phyloP scores from a whole-genome alignment of 179 eudicot genomes.

The Vitellaria paradoxa region DNA sequence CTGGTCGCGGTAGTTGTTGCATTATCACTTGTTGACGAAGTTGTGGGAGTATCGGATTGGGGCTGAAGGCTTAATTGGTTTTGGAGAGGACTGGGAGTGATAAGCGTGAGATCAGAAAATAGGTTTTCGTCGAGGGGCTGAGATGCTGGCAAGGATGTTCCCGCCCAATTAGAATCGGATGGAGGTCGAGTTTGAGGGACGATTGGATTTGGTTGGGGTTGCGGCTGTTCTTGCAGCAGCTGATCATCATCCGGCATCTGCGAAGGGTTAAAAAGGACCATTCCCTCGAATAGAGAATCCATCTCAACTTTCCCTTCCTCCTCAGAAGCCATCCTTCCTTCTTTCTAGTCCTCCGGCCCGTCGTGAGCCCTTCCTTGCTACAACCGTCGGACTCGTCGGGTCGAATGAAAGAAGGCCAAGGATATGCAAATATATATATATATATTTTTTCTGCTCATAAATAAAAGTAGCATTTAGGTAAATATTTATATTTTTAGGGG shows the following conservation, averaged over 20 bases:
- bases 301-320: constrained; percentile 40
- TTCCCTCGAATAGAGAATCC: constrained; percentile 78
- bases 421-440: no score
- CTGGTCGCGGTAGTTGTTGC: constrained; percentile 22
- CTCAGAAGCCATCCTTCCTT: constrained; percentile 22
- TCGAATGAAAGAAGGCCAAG: no score
- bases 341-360: no score
- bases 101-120: constrained; percentile 69
- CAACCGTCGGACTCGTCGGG: no score
- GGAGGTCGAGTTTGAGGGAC: constrained; percentile 10
- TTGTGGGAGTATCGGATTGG: constrained; percentile 15
- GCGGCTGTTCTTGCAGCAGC: constrained; percentile 10
- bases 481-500: no score
- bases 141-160: constrained; percentile 21
- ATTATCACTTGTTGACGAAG: neutral
- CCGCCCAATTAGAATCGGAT: constrained; percentile 7
- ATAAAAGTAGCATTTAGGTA: no score
- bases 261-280: constrained; percentile 59
- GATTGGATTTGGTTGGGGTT: neutral
- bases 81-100: constrained; percentile 33
- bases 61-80: constrained; percentile 7
- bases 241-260: constrained; percentile 20
- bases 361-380: no score
- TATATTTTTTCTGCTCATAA: no score
- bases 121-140: constrained; percentile 80